Evolutionary conservation across 1,139 yeast genomes (phyloP), one percentile per base, ranked within the genome.

Genomic region (Kodamaea arcana): DNA sequence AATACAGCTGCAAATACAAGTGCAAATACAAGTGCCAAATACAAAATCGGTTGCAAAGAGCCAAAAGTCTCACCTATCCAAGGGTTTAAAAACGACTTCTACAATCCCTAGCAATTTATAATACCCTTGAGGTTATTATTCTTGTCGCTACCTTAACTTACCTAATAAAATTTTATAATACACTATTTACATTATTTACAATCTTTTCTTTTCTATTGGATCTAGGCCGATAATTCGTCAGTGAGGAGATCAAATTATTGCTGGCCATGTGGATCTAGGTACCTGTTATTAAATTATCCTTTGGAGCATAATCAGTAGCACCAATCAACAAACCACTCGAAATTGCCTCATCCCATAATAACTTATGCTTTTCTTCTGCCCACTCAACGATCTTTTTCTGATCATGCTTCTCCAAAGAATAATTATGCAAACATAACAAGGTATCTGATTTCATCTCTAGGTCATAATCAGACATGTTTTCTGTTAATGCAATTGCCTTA

Each of bases 371-470:
- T 27, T 52, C 40, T 11, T 50, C 38, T 0, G 87, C 87, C 82
- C 85, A 83, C 10, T 57, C 44, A 22, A 63, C 69, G 3, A 83
- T 65, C 30, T 60, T 53, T 5, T 54, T 46, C 45, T 79, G 83
- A 4, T 74, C 69, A 2, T 62, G 54, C 3, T 64, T 62, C 11
- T 72, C 69, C 37, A 76, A 56, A 24, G 86, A 77, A 68, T 75
- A 81, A 48, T 81, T 81, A 50, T 83, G 77, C 48, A 83, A 52
- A 1, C 78, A 61, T 31, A 72, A 66, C 27, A 84, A 54, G 4
- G 79, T 67, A n/a, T 75, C 78, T 4, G 60, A 54, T 12, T 70
- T 61, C 2, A 82, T 60, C 11, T 61, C 61, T 8, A 80, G 52
- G 47, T 78, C 82, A 43, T 70, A 69, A 34, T 75, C 73, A 21